Base-by-base conservation (phyloP, 345 rosid genomes). In the Salix udensis region DNA sequence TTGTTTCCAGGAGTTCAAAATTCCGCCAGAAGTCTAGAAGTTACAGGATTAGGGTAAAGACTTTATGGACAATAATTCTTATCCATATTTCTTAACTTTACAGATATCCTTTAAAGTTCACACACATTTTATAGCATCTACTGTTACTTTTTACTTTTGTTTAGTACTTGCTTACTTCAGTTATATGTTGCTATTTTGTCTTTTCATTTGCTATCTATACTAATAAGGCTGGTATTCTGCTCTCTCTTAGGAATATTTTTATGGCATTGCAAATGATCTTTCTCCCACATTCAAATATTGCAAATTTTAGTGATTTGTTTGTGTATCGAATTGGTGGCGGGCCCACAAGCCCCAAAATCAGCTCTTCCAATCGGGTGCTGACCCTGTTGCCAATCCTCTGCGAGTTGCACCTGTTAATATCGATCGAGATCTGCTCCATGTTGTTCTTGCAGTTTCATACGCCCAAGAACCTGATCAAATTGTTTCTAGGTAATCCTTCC, bases 261-360 rank as follows among this genome's bases (percentile, higher is more conserved):
- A 96, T 18, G 95, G 99, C 69, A 85, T 87, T 13, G 71, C 88
- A 9, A 91, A 91, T 82, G 96, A 90, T 72, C 91, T 93, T 39
- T 90, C 92, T 24, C 98, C n/a, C 97, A 0, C 94, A 89, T 65
- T 80, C 96, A 75, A 89, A 86, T 74, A 82, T 93, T 71, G 85
- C 87, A 21, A 85, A 85, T 78, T 92, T 96, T 79, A 82, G 70
- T 48, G 91, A 96, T 77, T 73, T 96, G 70, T 81, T 76, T 80
- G 85, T 96, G 73, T 91, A 90, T 75, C 91, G 91, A 67, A 83
- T 96, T 75, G 99, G 96, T 68, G 97, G 94, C 13, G 96, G 94
- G 71, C 96, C n/a, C 96, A 30, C 96, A 89, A 79, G 97, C 97
- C 76, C 94, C 96, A 53, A 89, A 81, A 73, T 92, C 97, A 48